These are phyloP conservation scores for Moniliophthora roreri DNA, from an alignment of 1,284 basidiomycete species.

Conservation along the genomic window DNA sequence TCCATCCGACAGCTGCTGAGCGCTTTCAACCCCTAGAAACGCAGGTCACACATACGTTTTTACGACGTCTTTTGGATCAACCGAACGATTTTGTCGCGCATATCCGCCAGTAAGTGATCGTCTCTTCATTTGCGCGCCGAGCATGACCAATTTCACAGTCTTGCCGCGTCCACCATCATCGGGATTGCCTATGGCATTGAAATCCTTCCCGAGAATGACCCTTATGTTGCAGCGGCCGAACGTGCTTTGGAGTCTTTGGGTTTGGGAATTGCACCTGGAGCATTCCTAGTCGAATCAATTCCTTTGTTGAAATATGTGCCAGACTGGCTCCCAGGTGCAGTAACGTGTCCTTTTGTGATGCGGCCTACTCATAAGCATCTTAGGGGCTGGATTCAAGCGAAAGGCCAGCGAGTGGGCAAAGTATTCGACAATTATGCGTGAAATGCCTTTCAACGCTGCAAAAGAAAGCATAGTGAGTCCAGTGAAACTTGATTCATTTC, in stretches of 20 bases:
- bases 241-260: slow-evolving; percentile 14
- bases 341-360: neutral
- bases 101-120: slow-evolving; percentile 28
- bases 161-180: slow-evolving; percentile 33
- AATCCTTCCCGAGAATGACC: slow-evolving; percentile 14
- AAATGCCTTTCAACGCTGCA: slow-evolving; percentile 23
- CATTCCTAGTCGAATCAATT: slow-evolving; percentile 22
- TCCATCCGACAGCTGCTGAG: slow-evolving; percentile 22
- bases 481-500: neutral
- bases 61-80: slow-evolving; percentile 30
- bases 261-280: slow-evolving; percentile 19
- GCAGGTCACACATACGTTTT: slow-evolving; percentile 22
- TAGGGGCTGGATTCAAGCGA: slow-evolving; percentile 16
- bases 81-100: slow-evolving; percentile 30
- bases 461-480: slow-evolving; percentile 20
- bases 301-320: slow-evolving; percentile 22
- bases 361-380: neutral
- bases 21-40: slow-evolving; percentile 20
- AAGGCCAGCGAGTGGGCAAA: slow-evolving; percentile 15
- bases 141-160: slow-evolving; percentile 10
- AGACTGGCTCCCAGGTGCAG: slow-evolving; percentile 21
- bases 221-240: slow-evolving; percentile 15
- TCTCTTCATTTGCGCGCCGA: slow-evolving; percentile 5
- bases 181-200: slow-evolving; percentile 18
- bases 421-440: slow-evolving; percentile 18